Base-by-base conservation (phyloP, 495 filamentous ascomycete genomes). In the Lepidopterella palustris region DNA sequence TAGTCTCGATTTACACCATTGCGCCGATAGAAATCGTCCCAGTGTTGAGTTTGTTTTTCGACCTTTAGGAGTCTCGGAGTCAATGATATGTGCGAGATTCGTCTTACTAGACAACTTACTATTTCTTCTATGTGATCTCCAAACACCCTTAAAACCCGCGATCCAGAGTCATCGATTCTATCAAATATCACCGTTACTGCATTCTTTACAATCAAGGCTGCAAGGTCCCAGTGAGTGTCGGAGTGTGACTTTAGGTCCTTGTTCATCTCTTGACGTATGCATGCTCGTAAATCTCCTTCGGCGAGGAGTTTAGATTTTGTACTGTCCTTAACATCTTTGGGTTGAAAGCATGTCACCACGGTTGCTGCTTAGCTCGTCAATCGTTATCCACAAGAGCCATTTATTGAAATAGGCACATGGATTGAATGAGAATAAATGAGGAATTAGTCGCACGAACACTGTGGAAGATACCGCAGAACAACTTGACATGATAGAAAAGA, bases 201-300 rank as follows among this genome's bases (percentile, higher is more conserved):
- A 11, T 55, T 25, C 39, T 55, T 55, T 11, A 55, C 25, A 21
- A 55, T 55, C 2, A 55, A 32, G n/a, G 52, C 52, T 25, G 26
- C 52, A 15, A 32, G 18, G 52, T 55, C 52, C 52, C 52, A 55
- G 4, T 21, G 28, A 32, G 29, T 39, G 8, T 39, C 21, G 26
- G 23, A 55, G 4, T 25, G 52, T 13, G 29, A 25, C 52, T 39
- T 32, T n/a, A 5, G 11, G n/a, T 35, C 26, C 11, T 55, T 18
- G n/a, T n/a, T n/a, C 15, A 55, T 24, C 26, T 55, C 52, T 42
- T 20, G 39, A 15, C 20, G 39, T 15, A 42, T 42, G 20, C 39
- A 42, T 42, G 39, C 20, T 42, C 39, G 39, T 3, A 42, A 20
- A 42, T 42, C 39, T 2, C 39, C 39, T 6, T 42, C 39, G 39